Evolutionary conservation across 2,329 filamentous ascomycete genomes (phyloP).

Genomic region (Atkinsonella hypoxylon): DNA sequence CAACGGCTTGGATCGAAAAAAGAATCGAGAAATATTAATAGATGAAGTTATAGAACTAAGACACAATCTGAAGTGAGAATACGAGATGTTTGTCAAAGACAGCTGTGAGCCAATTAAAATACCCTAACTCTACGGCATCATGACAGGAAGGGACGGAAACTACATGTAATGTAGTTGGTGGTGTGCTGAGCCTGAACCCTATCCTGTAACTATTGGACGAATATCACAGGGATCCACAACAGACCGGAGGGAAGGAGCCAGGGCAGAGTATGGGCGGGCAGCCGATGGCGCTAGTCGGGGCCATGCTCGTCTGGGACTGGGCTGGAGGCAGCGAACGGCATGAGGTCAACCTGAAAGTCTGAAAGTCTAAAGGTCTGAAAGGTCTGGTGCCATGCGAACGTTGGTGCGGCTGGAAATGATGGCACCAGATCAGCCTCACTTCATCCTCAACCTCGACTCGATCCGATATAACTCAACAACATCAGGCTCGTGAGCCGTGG

Average conservation of each 20-base stretch:
- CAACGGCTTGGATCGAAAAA: neutral
- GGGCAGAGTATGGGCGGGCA: no score
- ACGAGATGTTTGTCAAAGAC: neutral
- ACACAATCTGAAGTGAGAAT: neutral
- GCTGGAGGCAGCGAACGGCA: no score
- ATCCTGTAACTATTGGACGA: no score
- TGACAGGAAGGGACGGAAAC: neutral
- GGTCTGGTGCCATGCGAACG: no score
- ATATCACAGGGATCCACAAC: no score
- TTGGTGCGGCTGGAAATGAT: no score
- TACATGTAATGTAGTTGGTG: neutral
- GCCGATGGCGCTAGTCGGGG: no score
- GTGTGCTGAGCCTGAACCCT: no score
- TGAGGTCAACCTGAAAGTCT: no score
- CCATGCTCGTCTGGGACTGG: no score
- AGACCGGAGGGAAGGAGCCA: neutral
- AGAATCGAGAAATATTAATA: neutral
- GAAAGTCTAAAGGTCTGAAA: no score
- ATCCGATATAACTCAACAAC: neutral
- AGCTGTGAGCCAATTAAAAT: neutral
- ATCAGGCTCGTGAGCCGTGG: neutral
- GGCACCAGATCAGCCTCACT: no score
- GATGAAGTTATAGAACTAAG: neutral
- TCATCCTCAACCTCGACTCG: neutral
- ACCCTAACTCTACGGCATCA: neutral